Base-by-base conservation (phyloP, 306 rosid genomes). In the Crataegus laevigata region DNA sequence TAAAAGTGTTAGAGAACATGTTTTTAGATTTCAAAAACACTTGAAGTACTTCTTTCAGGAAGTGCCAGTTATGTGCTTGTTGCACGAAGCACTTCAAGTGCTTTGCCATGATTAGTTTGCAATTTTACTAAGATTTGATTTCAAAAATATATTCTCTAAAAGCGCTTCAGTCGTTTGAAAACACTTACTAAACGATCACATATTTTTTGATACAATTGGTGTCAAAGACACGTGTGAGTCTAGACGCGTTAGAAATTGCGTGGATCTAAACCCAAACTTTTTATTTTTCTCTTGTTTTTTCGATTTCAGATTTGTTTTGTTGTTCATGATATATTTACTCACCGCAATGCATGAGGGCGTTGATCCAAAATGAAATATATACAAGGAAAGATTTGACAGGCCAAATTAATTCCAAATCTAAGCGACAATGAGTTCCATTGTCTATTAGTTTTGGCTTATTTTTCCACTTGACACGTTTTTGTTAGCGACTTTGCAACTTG, bases 181-280 rank as follows among this genome's bases (percentile, higher is more conserved):
- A 1, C 7, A 36, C 1, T 36, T 36, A 0, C 10, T 0, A 34
- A 34, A 34, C 0, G 9, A 34, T 0, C 38, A 0, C 38, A 34
- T 34, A 34, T n/a, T n/a, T n/a, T n/a, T n/a, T n/a, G n/a, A 24
- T n/a, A 4, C 45, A 1, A 30, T 58, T 58, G 63, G 21, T 4
- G 14, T 0, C 66, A 24, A 18, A n/a, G n/a, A n/a, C n/a, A n/a
- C n/a, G 43, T 30, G 43, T 1, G 68, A 17, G 68, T n/a, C 7
- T 18, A 4, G 40, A 30, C n/a, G 10, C 2, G 22, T 17, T 63
- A 7, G 42, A 9, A 14, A 14, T 63, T 22, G 25, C 68, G 68
- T 30, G 43, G 68, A 18, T 2, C 14, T 30, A 8, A 30, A 34
- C 38, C 40, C n/a, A 30, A 18, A n/a, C 8, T 1, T 18, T 30